Percentiles rank a stretch among this genome's conserved stretches.
These are phyloP conservation scores for Aurantiochytrium sp. DNA, from an alignment of 108 stramenopile genomes.

Conservation along the genomic window DNA sequence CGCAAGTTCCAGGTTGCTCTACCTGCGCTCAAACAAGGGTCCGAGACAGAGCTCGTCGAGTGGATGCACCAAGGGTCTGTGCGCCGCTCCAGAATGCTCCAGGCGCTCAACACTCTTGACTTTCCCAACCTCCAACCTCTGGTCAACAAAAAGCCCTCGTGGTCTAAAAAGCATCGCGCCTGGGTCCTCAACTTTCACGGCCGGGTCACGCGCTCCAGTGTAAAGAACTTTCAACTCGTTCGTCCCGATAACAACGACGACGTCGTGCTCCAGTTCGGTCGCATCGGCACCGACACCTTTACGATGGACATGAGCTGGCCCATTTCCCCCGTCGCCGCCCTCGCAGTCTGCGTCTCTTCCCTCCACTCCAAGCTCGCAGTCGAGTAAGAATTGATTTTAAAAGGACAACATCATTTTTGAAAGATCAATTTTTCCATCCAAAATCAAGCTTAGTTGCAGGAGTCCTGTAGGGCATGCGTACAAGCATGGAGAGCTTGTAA, in stretches of 20 bases:
- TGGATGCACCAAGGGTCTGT: slow-evolving; percentile 13
- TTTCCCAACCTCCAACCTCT: neutral
- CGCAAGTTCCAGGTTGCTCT: slow-evolving; percentile 71
- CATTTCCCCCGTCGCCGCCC: slow-evolving; percentile 72
- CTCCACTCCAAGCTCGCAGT: slow-evolving; percentile 83
- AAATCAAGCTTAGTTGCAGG: no score
- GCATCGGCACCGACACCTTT: slow-evolving; percentile 64
- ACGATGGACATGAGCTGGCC: slow-evolving; percentile 63
- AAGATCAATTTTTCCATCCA: no score
- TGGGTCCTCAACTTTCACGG: slow-evolving; percentile 56
- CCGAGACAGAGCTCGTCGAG: slow-evolving; percentile 2
- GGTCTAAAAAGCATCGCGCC: neutral
- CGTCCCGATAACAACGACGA: slow-evolving; percentile 17
- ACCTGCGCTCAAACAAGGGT: slow-evolving; percentile 21
- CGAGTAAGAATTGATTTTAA: slow-evolving; percentile 43
- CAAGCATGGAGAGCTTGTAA: no score
- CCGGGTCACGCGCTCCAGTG: slow-evolving; percentile 44
- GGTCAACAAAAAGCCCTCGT: neutral
- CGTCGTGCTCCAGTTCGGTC: slow-evolving; percentile 52
- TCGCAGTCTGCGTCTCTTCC: slow-evolving; percentile 65
- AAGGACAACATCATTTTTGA: no score
- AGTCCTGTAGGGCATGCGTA: no score
- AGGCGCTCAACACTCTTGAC: neutral
- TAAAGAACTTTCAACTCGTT: slow-evolving; percentile 63
- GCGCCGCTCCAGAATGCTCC: neutral